phyloP scores from a whole-genome alignment of 2,329 filamentous ascomycete species.

The Xylogone sp. region DNA sequence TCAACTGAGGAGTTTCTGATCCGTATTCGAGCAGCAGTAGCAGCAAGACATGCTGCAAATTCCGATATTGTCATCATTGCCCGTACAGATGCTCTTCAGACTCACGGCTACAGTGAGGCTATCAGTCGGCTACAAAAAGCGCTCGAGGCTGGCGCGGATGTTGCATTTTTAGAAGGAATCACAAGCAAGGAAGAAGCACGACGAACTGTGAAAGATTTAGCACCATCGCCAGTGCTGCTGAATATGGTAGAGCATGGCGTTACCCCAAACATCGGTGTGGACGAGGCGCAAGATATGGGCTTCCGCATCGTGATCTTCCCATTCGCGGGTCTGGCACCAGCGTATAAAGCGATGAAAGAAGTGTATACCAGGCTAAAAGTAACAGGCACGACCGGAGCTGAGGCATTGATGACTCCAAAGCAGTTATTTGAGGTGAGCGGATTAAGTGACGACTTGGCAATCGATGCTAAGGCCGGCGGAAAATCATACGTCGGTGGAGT shows the following conservation, averaged over 20 bases:
- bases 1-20: slow-evolving; percentile 42
- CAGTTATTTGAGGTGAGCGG: slow-evolving; percentile 50
- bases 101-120: slow-evolving; percentile 53
- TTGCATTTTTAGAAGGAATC: slow-evolving; percentile 57
- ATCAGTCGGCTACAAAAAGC: slow-evolving; percentile 47
- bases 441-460: slow-evolving; percentile 44
- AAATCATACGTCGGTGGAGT: slow-evolving; percentile 10
- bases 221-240: slow-evolving; percentile 47
- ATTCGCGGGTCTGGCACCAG: slow-evolving; percentile 43
- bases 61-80: slow-evolving; percentile 48
- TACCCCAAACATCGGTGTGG: slow-evolving; percentile 47
- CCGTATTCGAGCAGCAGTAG: slow-evolving; percentile 53
- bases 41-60: slow-evolving; percentile 43
- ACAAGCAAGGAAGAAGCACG: slow-evolving; percentile 44
- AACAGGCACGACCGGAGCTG: slow-evolving; percentile 32
- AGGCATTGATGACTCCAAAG: slow-evolving; percentile 41
- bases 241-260: slow-evolving; percentile 56
- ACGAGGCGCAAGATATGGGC: slow-evolving; percentile 51
- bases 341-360: slow-evolving; percentile 37
- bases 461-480: slow-evolving; percentile 34
- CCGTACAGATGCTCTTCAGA: slow-evolving; percentile 57
- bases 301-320: slow-evolving; percentile 59
- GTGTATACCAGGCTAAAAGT: slow-evolving; percentile 34
- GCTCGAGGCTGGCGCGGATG: slow-evolving; percentile 52
- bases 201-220: slow-evolving; percentile 41